A percentile compares a stretch with the other conserved stretches of the same genome.
These are phyloP conservation scores for Tylopilus intermedius DNA, from an alignment of 768 basidiomycete genomes.

Conservation along the genomic window DNA sequence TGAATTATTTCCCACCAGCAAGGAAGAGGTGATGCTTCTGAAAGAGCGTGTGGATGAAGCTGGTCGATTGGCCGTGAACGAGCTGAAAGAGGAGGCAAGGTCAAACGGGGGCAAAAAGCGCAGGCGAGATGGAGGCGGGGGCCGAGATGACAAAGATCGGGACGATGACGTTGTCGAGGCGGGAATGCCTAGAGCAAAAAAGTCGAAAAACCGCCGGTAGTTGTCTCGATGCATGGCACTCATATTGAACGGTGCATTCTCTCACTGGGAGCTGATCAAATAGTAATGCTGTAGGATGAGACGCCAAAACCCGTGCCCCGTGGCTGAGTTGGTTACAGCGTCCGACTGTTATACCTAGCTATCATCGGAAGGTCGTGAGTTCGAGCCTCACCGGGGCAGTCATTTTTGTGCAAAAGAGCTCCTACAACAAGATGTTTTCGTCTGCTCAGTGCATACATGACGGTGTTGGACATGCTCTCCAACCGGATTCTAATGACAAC, in stretches of 20 bases:
- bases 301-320: slow-evolving; percentile 42
- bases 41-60: slow-evolving; percentile 90
- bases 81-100: slow-evolving; percentile 71
- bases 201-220: slow-evolving; percentile 44
- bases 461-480: too few relatives aligned
- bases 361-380: slow-evolving; percentile 63
- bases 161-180: slow-evolving; percentile 93
- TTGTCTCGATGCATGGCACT: background rate
- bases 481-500: too few relatives aligned
- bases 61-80: slow-evolving; percentile 65
- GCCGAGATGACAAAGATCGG: slow-evolving; percentile 74
- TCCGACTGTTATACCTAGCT: slow-evolving; percentile 57
- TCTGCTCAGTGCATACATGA: too few relatives aligned
- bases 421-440: too few relatives aligned
- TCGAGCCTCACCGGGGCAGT: slow-evolving; percentile 62
- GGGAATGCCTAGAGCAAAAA: slow-evolving; percentile 71
- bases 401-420: background rate
- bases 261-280: background rate
- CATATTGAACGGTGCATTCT: too few relatives aligned
- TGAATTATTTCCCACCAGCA: slow-evolving; percentile 80
- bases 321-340: slow-evolving; percentile 77
- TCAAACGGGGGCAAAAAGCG: slow-evolving; percentile 49
- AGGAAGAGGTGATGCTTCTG: slow-evolving; percentile 82
- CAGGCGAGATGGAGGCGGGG: slow-evolving; percentile 42
- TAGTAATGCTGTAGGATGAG: background rate